Evolutionary conservation across 2,329 filamentous ascomycete genomes (phyloP).

Genomic region (Fusarium napiforme): DNA sequence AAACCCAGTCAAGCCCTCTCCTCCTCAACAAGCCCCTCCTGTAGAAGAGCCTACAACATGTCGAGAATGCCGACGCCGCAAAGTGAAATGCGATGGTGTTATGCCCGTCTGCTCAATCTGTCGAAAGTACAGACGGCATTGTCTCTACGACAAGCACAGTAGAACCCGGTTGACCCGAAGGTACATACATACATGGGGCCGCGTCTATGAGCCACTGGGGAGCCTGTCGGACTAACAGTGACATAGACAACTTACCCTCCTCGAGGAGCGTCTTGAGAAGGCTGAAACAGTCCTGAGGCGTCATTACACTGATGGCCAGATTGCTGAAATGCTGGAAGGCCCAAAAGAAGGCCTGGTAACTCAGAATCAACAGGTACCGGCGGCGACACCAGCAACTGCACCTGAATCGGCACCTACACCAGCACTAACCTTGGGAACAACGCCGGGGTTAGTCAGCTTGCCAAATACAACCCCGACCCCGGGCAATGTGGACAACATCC

Average conservation of each 20-base stretch:
- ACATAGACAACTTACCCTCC: slow-evolving; percentile 30
- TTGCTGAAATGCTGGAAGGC: slow-evolving; percentile 28
- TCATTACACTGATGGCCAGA: slow-evolving; percentile 34
- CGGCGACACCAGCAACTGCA: not conserved
- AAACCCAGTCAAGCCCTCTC: not conserved
- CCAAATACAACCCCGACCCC: slow-evolving; percentile 1
- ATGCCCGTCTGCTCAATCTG: slow-evolving; percentile 32
- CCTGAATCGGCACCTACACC: slow-evolving; percentile 3
- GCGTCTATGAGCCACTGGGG: not conserved
- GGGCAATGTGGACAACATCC: slow-evolving; percentile 8
- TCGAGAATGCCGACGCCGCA: slow-evolving; percentile 32
- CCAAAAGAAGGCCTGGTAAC: slow-evolving; percentile 14
- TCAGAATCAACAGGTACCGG: slow-evolving; percentile 3
- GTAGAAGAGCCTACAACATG: slow-evolving; percentile 26
- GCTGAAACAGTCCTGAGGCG: slow-evolving; percentile 33
- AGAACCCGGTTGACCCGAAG: slow-evolving; percentile 29
- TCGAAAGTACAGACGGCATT: slow-evolving; percentile 28
- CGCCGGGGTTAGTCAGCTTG: slow-evolving; percentile 10
- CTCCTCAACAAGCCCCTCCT: slow-evolving; percentile 3
- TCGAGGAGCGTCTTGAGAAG: slow-evolving; percentile 36
- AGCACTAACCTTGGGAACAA: not conserved
- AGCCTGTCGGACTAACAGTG: slow-evolving; percentile 2
- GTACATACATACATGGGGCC: not conserved
- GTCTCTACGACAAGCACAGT: slow-evolving; percentile 32
- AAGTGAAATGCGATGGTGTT: slow-evolving; percentile 32